phyloP scores from a whole-genome alignment of 2,329 filamentous ascomycete species.

The Pseudomassariella vexata region DNA sequence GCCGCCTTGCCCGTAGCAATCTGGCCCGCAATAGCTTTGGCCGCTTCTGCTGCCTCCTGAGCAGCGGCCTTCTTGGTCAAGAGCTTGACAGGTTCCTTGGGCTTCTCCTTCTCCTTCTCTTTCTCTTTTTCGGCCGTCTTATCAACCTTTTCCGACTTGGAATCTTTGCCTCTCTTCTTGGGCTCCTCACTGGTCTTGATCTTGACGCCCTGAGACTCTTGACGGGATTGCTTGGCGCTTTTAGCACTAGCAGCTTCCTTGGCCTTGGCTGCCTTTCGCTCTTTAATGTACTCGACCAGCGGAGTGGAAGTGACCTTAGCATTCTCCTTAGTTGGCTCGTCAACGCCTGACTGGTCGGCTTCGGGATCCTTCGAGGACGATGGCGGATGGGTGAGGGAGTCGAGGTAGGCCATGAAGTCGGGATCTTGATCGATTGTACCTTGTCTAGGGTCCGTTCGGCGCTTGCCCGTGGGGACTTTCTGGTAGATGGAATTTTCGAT shows the following conservation, averaged over 20 bases:
- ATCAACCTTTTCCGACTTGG: conserved; percentile 56
- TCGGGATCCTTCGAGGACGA: conserved; percentile 42
- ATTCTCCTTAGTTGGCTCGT: conserved; percentile 43
- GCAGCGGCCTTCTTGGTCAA: conserved; percentile 52
- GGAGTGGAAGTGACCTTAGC: conserved; percentile 74
- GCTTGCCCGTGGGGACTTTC: conserved; percentile 70
- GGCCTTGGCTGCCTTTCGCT: conserved; percentile 69
- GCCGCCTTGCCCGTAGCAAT: conserved; percentile 21
- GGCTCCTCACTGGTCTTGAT: conserved; percentile 42
- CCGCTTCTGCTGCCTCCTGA: conserved; percentile 41
- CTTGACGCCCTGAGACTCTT: conserved; percentile 47
- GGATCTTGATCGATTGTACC: conserved; percentile 95
- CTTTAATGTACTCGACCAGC: conserved; percentile 80
- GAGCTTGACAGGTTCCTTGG: conserved; percentile 58
- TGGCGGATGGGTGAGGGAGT: conserved; percentile 69
- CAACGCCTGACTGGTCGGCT: conserved; percentile 38
- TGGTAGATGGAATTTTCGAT: conserved; percentile 82
- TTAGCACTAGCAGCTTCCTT: conserved; percentile 24
- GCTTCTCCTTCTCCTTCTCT: conserved; percentile 42
- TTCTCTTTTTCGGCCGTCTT: conserved; percentile 48
- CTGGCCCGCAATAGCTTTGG: conserved; percentile 35
- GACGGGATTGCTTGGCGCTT: conserved; percentile 48
- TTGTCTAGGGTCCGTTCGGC: conserved; percentile 75
- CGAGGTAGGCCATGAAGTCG: conserved; percentile 90
- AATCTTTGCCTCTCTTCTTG: conserved; percentile 55